phyloP scores from a whole-genome alignment of 139 green algal genomes.

The Zygnema cylindricum region DNA sequence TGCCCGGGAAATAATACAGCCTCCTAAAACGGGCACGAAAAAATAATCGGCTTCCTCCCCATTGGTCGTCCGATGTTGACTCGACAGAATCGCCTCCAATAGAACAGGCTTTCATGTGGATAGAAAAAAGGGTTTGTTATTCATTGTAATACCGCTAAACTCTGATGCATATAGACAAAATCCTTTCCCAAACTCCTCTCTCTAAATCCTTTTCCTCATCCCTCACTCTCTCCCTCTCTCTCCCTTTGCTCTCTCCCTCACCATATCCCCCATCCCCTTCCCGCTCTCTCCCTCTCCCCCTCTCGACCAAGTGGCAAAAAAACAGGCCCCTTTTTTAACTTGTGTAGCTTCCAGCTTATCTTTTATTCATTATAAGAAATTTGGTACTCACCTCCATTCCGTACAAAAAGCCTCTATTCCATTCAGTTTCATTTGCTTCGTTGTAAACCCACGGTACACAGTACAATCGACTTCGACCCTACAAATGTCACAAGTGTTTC shows the following conservation, averaged over 20 bases:
- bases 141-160: background rate
- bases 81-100: conserved; percentile 30
- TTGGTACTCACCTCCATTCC: conserved; percentile 30
- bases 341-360: background rate
- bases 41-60: conserved; percentile 43
- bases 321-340: background rate
- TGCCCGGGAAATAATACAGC: conserved; percentile 25
- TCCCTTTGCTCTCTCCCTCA: too few relatives aligned
- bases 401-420: conserved; percentile 20
- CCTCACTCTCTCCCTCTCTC: too few relatives aligned
- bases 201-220: too few relatives aligned
- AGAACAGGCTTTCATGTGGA: background rate
- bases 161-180: background rate
- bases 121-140: too few relatives aligned
- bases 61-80: conserved; percentile 37
- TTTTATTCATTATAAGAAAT: background rate
- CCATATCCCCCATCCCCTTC: background rate
- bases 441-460: conserved; percentile 18
- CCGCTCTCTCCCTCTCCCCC: background rate
- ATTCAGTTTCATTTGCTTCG: conserved; percentile 10
- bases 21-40: conserved; percentile 44
- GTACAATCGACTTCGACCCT: conserved; percentile 23
- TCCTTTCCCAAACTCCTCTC: background rate
- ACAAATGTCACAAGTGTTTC: too few relatives aligned
- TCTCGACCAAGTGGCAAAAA: background rate